phyloP scores from a whole-genome alignment of 306 rosid species.

The Vigna mungo region DNA sequence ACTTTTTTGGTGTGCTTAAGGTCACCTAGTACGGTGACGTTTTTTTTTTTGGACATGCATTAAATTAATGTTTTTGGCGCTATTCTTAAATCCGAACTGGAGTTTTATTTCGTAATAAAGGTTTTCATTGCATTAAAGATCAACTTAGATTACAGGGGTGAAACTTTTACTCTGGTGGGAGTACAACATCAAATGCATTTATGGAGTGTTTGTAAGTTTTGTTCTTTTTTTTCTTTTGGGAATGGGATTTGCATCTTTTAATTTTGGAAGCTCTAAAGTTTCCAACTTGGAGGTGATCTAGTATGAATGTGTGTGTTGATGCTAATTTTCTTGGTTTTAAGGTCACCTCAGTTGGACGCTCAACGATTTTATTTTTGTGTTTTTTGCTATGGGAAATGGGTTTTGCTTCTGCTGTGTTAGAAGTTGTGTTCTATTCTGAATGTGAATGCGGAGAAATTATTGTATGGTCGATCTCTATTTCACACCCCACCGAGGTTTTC shows the following conservation, averaged over 20 bases:
- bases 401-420: background rate
- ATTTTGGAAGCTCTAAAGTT: background rate
- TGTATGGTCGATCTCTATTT: background rate
- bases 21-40: no score
- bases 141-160: background rate
- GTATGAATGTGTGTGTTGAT: background rate
- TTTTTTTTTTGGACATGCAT: no score
- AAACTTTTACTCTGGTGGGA: background rate
- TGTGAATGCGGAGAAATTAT: background rate
- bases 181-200: background rate
- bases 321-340: constrained; percentile 3
- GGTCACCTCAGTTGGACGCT: background rate
- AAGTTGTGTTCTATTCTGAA: no score
- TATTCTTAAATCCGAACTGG: background rate
- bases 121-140: background rate
- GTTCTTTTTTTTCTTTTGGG: background rate
- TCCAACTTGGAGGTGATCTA: background rate
- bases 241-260: background rate
- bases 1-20: background rate
- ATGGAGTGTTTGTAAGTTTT: background rate
- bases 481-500: background rate
- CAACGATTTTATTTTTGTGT: background rate
- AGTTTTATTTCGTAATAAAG: background rate
- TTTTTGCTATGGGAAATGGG: background rate
- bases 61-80: background rate